Percentiles rank a stretch among this genome's conserved stretches.
phyloP scores from a whole-genome alignment of 2,329 filamentous ascomycete genomes.

The Rutstroemia sp. region DNA sequence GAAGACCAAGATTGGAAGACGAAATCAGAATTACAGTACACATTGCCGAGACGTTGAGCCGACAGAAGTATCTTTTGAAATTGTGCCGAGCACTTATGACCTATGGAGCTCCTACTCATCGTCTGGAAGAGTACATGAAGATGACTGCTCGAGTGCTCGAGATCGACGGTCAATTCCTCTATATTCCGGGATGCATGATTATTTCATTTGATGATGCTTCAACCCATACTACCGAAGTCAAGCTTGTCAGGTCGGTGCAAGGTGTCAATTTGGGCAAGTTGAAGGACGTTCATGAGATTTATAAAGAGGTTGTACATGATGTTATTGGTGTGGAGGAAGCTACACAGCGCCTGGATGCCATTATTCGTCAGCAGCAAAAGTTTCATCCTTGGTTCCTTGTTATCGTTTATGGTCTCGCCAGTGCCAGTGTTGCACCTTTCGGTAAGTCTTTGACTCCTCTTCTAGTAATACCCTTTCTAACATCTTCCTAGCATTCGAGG shows the following conservation, averaged over 20 bases:
- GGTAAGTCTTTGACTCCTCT: conserved; percentile 24
- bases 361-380: conserved; percentile 40
- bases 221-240: conserved; percentile 74
- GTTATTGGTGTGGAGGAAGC: conserved; percentile 66
- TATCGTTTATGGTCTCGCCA: conserved; percentile 64
- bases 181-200: conserved; percentile 89
- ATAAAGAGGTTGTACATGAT: conserved; percentile 78
- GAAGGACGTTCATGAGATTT: conserved; percentile 67
- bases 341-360: conserved; percentile 50
- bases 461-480: no score
- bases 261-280: conserved; percentile 69
- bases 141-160: conserved; percentile 86
- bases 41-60: conserved; percentile 62
- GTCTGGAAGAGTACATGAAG: conserved; percentile 83
- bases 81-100: conserved; percentile 82
- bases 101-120: conserved; percentile 85
- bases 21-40: conserved; percentile 45
- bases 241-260: conserved; percentile 61
- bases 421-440: conserved; percentile 65
- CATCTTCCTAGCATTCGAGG: conserved; percentile 46
- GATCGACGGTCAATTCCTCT: conserved; percentile 83
- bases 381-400: conserved; percentile 47
- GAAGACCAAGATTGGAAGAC: conserved; percentile 28
- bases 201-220: conserved; percentile 75
- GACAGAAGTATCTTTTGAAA: conserved; percentile 77